Evolutionary conservation across 306 rosid genomes (phyloP).

Genomic region (Lagenaria siceraria): DNA sequence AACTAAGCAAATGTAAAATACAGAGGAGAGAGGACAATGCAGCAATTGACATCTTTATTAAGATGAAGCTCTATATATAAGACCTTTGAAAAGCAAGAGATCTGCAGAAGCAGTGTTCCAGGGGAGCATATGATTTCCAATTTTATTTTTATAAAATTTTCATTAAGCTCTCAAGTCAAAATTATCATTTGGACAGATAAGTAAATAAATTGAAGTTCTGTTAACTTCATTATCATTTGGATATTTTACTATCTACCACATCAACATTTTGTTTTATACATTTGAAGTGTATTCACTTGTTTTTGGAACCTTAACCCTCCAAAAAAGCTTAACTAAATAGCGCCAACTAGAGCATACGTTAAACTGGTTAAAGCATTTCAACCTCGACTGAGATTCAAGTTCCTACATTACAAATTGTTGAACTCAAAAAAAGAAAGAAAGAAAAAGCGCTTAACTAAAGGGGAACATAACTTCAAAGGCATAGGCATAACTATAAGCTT

Average conservation of each 20-base stretch:
- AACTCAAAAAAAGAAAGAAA: background rate
- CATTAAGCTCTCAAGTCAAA: background rate
- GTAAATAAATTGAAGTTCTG: background rate
- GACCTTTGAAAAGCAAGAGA: background rate
- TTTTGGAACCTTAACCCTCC: background rate
- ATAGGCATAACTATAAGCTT: no score
- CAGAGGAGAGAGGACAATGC: background rate
- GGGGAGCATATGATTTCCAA: background rate
- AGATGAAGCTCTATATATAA: background rate
- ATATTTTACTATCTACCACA: background rate
- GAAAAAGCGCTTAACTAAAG: no score
- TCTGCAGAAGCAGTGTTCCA: background rate
- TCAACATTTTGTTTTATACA: background rate
- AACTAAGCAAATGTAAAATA: background rate
- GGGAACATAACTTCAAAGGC: no score
- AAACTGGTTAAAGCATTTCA: background rate
- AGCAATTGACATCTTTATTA: background rate
- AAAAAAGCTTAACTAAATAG: background rate
- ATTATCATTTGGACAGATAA: background rate
- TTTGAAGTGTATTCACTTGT: background rate
- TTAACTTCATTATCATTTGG: background rate
- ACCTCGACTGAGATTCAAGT: background rate
- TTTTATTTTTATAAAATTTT: background rate
- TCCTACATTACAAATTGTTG: background rate
- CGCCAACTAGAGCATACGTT: background rate